Percentiles rank a stretch among this genome's conserved stretches.
These are phyloP conservation scores for Yamadazyma dushanensis DNA, from an alignment of 1,139 yeast species.

Conservation along the genomic window DNA sequence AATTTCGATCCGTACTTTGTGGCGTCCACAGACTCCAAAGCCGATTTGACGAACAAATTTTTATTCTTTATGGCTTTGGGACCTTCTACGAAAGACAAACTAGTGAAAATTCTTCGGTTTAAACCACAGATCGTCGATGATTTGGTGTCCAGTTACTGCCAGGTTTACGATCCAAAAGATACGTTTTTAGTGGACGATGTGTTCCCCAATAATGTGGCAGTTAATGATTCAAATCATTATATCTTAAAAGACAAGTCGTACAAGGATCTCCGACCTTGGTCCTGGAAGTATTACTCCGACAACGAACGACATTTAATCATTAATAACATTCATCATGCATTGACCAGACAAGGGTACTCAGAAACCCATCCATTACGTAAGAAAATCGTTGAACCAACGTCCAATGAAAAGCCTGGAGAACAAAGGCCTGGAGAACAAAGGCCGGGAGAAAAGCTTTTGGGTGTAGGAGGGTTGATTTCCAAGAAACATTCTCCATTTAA, in stretches of 20 bases:
- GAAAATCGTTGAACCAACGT: conserved; percentile 27
- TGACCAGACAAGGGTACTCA: conserved; percentile 45
- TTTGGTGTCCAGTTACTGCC: conserved; percentile 16
- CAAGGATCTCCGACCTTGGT: conserved; percentile 44
- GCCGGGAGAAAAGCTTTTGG: conserved; percentile 15
- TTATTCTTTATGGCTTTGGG: conserved; percentile 40
- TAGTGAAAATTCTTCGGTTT: conserved; percentile 16
- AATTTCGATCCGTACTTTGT: conserved; percentile 22
- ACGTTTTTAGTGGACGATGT: conserved; percentile 33
- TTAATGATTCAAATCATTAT: conserved; percentile 8
- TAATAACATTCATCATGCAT: conserved; percentile 38
- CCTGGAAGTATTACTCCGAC: conserved; percentile 34
- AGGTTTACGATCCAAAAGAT: conserved; percentile 33
- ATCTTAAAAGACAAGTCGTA: conserved; percentile 44
- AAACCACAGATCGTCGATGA: conserved; percentile 8
- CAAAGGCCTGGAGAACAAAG: no score
- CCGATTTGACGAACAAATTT: conserved; percentile 26
- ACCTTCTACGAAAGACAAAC: conserved; percentile 27
- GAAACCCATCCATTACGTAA: conserved; percentile 47
- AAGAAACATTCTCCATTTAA: conserved; percentile 15
- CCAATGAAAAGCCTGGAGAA: no score
- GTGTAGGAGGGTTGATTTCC: conserved; percentile 20
- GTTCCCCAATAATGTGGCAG: conserved; percentile 24
- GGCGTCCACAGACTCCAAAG: conserved; percentile 21
- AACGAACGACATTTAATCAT: conserved; percentile 34